Evolutionary conservation across 306 rosid genomes (phyloP).

Genomic region (Pyrus betulifolia): DNA sequence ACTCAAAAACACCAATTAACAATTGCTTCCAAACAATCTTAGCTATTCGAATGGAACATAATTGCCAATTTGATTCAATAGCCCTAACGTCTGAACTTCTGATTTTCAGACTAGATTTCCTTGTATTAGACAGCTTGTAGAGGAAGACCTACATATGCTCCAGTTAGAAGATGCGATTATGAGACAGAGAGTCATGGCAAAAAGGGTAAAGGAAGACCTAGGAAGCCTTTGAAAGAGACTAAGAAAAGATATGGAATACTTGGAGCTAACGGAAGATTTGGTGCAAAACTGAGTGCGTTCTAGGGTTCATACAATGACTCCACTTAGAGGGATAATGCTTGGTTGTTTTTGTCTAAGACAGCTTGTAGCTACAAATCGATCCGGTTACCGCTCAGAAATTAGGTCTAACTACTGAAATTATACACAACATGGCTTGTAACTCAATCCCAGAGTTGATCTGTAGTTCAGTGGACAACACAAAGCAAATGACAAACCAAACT

Average conservation of each 20-base stretch:
- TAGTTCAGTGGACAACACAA: neutral
- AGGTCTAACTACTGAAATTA: neutral
- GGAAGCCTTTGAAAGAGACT: no score
- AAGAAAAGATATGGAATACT: no score
- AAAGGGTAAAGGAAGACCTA: no score
- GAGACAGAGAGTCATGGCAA: no score
- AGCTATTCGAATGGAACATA: neutral
- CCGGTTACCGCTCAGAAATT: neutral
- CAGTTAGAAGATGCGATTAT: no score
- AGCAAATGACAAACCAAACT: neutral
- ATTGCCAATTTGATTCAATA: neutral
- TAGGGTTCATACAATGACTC: no score
- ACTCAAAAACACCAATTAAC: neutral
- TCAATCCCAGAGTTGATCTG: neutral
- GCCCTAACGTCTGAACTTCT: neutral
- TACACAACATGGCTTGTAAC: neutral
- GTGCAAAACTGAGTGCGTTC: no score
- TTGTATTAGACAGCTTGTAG: neutral
- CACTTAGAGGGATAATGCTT: no score
- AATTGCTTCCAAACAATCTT: neutral
- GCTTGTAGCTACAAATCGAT: neutral
- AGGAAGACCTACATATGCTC: no score
- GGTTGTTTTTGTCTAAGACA: no score
- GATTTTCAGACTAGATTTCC: neutral
- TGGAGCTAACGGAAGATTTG: no score